These are phyloP conservation scores for Heracleum sosnowskyi DNA, from an alignment of 129 eudicot genomes.

Conservation along the genomic window DNA sequence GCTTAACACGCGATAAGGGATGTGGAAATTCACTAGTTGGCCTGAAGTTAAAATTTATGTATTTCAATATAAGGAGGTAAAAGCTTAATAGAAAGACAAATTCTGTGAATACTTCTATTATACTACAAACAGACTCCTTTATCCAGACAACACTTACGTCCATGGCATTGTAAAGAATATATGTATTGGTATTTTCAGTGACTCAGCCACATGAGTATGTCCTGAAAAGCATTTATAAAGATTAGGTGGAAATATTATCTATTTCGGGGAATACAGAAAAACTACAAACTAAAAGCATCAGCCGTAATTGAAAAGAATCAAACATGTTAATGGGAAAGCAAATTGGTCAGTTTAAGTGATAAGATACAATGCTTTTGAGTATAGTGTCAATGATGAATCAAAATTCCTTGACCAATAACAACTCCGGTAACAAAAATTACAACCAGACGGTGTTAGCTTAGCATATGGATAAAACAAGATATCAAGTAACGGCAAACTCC, in stretches of 20 bases:
- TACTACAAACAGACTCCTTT: not conserved
- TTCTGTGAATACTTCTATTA: not conserved
- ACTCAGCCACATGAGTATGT: constrained; percentile 97
- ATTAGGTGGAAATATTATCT: constrained; percentile 6
- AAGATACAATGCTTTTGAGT: not conserved
- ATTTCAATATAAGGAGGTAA: constrained; percentile 10
- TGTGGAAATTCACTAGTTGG: constrained; percentile 99
- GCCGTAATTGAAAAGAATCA: not conserved
- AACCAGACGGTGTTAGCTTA: not conserved
- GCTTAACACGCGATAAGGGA: constrained; percentile 99
- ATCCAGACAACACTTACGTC: constrained; percentile 69
- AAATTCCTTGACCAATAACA: not conserved
- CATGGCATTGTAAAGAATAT: constrained; percentile 98
- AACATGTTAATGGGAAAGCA: not conserved
- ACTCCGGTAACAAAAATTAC: not conserved
- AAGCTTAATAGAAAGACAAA: not conserved
- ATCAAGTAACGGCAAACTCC: not conserved
- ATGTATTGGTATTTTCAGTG: constrained; percentile 82
- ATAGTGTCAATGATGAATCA: not conserved
- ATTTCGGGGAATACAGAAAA: not conserved
- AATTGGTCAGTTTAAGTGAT: not conserved
- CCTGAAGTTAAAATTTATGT: constrained; percentile 42
- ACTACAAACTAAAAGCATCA: not conserved
- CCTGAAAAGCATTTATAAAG: constrained; percentile 40
- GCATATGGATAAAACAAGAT: not conserved